Percentiles rank a stretch among this genome's conserved stretches.
Evolutionary conservation across 164 flowering plant genomes (phyloP).

Genomic region (Nymphaea colorata): DNA sequence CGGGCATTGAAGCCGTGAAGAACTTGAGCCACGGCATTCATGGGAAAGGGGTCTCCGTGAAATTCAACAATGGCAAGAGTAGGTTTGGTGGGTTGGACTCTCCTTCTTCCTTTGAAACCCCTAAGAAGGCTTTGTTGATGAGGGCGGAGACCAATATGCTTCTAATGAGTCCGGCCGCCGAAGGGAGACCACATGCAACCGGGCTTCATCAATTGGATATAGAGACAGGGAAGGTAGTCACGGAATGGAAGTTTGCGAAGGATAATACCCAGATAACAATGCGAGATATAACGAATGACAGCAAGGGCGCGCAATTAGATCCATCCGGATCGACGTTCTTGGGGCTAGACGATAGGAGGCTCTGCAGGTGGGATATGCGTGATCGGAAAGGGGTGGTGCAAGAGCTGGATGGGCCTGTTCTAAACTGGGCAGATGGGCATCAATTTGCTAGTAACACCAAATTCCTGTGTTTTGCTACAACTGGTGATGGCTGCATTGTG

Average conservation of each 20-base stretch:
- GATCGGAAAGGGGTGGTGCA: slow-evolving; percentile 87
- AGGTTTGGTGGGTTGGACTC: not conserved
- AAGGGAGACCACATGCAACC: slow-evolving; percentile 43
- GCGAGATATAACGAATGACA: slow-evolving; percentile 80
- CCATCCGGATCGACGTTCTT: slow-evolving; percentile 87
- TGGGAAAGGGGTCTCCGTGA: slow-evolving; percentile 83
- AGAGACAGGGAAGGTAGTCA: slow-evolving; percentile 82
- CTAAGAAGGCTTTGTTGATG: slow-evolving; percentile 77
- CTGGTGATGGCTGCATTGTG: slow-evolving; percentile 96
- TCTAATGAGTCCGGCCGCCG: slow-evolving; percentile 64
- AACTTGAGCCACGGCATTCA: slow-evolving; percentile 86
- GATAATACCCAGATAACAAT: slow-evolving; percentile 74
- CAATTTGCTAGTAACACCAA: slow-evolving; percentile 86
- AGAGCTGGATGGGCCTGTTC: slow-evolving; percentile 50
- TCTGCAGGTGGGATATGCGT: slow-evolving; percentile 98
- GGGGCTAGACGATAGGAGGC: slow-evolving; percentile 84
- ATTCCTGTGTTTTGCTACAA: slow-evolving; percentile 86
- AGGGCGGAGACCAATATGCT: slow-evolving; percentile 89
- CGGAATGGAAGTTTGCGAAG: slow-evolving; percentile 82
- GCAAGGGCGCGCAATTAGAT: slow-evolving; percentile 81
- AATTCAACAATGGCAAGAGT: slow-evolving; percentile 17
- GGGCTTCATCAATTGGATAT: slow-evolving; percentile 88
- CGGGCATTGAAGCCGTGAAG: slow-evolving; percentile 92
- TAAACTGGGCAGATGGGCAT: slow-evolving; percentile 94
- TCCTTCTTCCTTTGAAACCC: slow-evolving; percentile 24